Base-by-base conservation (phyloP, 1,284 basidiomycete species). In the Exobasidium cylindrosporum region DNA sequence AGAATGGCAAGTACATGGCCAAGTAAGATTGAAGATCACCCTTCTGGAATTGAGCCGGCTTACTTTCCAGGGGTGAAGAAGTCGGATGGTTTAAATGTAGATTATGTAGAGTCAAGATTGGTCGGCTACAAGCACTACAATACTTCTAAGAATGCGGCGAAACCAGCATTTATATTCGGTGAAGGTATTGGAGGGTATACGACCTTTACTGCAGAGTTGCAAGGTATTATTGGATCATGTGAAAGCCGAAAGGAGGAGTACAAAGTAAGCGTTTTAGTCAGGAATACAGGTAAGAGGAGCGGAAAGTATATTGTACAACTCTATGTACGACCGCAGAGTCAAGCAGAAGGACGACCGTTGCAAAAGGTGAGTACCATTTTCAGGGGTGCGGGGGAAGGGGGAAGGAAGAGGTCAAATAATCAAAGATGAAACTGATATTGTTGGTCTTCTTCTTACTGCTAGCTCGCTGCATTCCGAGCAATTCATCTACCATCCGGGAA, bases 111-210 rank as follows among this genome's bases (percentile, higher is more conserved):
- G 43, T 50, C 52, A 13, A 11, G 60, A 13, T 40, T 62, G n/a
- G 57, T 62, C 10, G 60, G 60, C 2, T 58, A 58, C 57, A 60
- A 46, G 29, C 45, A 46, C 30, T 62, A 62, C 43, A 57, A 58
- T 14, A 50, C n/a, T 24, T 14, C 17, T 13, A 29, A 29, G 24
- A 59, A 40, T 31, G 10, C 32, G 10, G 21, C 17, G 4, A 17
- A 29, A 17, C 60, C 60, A 2, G 29, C 43, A 1, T 47, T 47
- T 24, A 45, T 31, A 14, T 62, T 62, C 17, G 60, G 60, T 23
- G 4, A 43, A 30, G 60, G 60, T 28, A 17, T 62, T 11, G 60
- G 60, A n/a, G 60, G 60, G 21, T 62, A 62, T 47, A 61, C 60
- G 2, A 62, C 60, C 17, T 62, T 62, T 57, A 35, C 30, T 46